A percentile compares a stretch with the other conserved stretches of the same genome.
phyloP scores from a whole-genome alignment of 1,139 yeast species.

The Pichia sp. region DNA sequence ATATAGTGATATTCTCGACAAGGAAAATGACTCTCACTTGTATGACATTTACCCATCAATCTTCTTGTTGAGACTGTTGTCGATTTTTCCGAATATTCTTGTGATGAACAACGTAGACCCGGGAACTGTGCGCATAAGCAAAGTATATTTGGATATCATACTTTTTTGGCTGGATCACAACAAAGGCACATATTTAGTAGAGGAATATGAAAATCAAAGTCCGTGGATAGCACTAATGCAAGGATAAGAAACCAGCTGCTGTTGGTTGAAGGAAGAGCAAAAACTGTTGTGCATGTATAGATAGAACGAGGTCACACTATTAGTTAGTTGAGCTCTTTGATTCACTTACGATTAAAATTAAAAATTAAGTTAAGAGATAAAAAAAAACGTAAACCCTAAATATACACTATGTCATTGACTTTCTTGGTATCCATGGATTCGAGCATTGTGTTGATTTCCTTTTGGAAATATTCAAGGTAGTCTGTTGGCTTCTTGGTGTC shows the following conservation, averaged over 20 bases:
- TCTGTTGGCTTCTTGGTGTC: constrained; percentile 1
- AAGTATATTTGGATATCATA: constrained; percentile 51
- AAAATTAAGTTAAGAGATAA: too few relatives aligned
- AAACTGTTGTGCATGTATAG: too few relatives aligned
- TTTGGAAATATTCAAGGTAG: constrained; percentile 9
- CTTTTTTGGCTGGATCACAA: constrained; percentile 45
- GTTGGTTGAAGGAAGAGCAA: too few relatives aligned
- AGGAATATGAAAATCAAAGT: constrained; percentile 49
- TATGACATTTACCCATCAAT: constrained; percentile 55
- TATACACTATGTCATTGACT: constrained; percentile 17
- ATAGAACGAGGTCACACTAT: not conserved
- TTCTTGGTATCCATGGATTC: constrained; percentile 12
- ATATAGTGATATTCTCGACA: constrained; percentile 46
- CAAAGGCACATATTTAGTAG: constrained; percentile 45
- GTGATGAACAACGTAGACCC: constrained; percentile 79
- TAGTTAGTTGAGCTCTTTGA: not conserved
- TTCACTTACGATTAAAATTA: not conserved
- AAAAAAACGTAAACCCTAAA: constrained; percentile 2
- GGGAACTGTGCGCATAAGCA: constrained; percentile 57
- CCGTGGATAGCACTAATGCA: constrained; percentile 36
- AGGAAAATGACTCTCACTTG: constrained; percentile 23
- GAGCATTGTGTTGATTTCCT: constrained; percentile 16
- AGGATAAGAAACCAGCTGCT: too few relatives aligned
- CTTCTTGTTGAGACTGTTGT: constrained; percentile 57
- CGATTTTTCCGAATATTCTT: constrained; percentile 75